Percentiles rank a stretch among this genome's conserved stretches.
phyloP scores from a whole-genome alignment of 371 early-diverging fungal genomes.

The Mortierella sp. region DNA sequence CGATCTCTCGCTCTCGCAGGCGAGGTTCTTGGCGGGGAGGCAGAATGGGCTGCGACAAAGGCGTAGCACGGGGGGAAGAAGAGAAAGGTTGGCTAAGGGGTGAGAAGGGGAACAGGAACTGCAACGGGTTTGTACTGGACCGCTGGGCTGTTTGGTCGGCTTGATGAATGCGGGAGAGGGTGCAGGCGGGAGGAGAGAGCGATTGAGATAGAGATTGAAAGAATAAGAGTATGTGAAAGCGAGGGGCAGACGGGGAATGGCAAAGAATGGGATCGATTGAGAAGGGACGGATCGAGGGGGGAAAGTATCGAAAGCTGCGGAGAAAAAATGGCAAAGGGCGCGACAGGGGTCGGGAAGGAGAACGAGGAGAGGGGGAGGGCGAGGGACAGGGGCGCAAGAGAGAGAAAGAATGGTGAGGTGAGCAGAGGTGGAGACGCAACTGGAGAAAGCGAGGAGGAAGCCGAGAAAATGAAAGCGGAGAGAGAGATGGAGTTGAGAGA shows the following conservation, averaged over 20 bases:
- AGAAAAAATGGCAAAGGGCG: background rate
- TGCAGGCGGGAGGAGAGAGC: too few species aligned
- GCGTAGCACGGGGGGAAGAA: background rate
- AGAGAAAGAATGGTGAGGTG: too few species aligned
- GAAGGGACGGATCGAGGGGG: too few species aligned
- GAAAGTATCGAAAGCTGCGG: too few species aligned
- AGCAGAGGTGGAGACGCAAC: background rate
- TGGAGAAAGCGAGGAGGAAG: background rate
- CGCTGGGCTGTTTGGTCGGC: background rate
- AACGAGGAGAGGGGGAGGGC: too few species aligned
- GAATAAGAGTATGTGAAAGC: background rate
- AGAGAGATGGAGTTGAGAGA: background rate
- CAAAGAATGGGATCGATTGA: conserved; percentile 5
- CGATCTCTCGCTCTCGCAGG: too few species aligned
- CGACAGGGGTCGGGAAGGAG: background rate
- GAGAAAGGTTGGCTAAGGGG: background rate
- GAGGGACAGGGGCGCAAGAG: too few species aligned
- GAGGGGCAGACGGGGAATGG: background rate
- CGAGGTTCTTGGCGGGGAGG: too few species aligned
- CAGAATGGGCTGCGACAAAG: too few species aligned
- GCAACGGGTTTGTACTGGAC: background rate
- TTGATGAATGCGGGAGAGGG: too few species aligned
- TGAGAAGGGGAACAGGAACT: background rate
- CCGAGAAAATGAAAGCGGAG: conserved; percentile 2
- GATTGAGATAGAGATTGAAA: too few species aligned